These are phyloP conservation scores for Backusella macrospora DNA, from an alignment of 192 early-diverging fungal genomes.

Conservation along the genomic window DNA sequence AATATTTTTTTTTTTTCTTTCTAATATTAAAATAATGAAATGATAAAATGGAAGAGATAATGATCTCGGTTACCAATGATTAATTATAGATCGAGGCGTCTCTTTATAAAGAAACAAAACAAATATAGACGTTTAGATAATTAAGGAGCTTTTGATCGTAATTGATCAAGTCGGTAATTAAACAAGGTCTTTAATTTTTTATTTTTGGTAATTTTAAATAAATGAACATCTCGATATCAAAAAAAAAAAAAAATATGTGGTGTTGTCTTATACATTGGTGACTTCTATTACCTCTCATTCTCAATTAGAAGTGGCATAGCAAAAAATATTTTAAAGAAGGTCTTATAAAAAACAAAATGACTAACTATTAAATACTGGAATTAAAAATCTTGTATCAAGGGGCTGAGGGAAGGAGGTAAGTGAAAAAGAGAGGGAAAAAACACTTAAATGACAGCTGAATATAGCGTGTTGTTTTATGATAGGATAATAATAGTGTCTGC, in stretches of 20 bases:
- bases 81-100: too few relatives aligned
- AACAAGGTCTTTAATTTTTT: background rate
- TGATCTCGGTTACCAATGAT: background rate
- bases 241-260: too few relatives aligned
- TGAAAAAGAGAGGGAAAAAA: background rate
- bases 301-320: too few relatives aligned
- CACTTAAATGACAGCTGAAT: background rate
- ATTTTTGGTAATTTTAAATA: too few relatives aligned
- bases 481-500: background rate
- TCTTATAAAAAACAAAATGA: too few relatives aligned
- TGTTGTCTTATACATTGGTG: too few relatives aligned
- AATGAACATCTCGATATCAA: too few relatives aligned
- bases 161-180: slow-evolving; percentile 4
- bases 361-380: background rate
- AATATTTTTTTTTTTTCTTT: too few relatives aligned
- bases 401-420: background rate
- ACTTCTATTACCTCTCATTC: too few relatives aligned
- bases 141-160: background rate
- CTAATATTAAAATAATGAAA: too few relatives aligned
- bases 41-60: background rate
- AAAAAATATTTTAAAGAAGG: too few relatives aligned
- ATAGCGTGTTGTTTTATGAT: background rate
- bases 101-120: background rate
- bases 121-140: slow-evolving; percentile 6
- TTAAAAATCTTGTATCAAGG: slow-evolving; percentile 8